phyloP scores from a whole-genome alignment of 2,329 filamentous ascomycete genomes.

The Fusarium torulosum region DNA sequence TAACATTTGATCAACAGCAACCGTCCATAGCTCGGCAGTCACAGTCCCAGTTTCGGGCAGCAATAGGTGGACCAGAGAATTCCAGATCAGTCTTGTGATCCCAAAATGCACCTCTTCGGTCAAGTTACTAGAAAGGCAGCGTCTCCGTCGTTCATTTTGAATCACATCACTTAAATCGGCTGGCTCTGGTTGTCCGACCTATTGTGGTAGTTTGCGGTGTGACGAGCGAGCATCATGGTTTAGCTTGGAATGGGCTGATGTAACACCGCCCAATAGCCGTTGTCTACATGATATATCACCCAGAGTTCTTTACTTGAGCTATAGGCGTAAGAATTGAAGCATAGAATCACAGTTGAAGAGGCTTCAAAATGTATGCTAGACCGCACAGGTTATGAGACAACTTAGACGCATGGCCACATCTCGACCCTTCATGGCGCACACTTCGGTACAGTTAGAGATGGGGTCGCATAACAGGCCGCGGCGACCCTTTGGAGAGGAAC shows the following conservation, averaged over 20 bases:
- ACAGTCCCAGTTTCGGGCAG: not conserved
- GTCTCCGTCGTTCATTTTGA: conserved; percentile 13
- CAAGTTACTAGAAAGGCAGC: conserved; percentile 5
- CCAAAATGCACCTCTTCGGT: conserved; percentile 16
- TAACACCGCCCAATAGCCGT: conserved; percentile 30
- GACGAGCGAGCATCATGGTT: conserved; percentile 38
- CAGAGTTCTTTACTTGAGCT: not conserved
- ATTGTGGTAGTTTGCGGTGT: conserved; percentile 42
- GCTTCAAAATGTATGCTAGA: not conserved
- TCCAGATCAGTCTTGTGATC: conserved; percentile 16
- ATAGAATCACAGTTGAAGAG: not conserved
- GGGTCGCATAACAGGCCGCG: conserved; percentile 44
- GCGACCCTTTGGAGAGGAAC: conserved; percentile 32
- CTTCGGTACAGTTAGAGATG: conserved; percentile 23
- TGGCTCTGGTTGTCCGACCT: conserved; percentile 5
- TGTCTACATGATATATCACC: not conserved
- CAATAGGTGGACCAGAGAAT: conserved; percentile 5
- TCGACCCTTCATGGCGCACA: conserved; percentile 27
- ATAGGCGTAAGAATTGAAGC: not conserved
- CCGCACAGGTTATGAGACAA: conserved; percentile 1
- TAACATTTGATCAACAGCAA: not conserved
- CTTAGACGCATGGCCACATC: conserved; percentile 22
- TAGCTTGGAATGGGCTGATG: conserved; percentile 43
- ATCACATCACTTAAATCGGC: conserved; percentile 25
- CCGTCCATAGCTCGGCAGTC: not conserved